phyloP scores from a whole-genome alignment of 2,329 filamentous ascomycete species.

The Metarhizium robertsii region DNA sequence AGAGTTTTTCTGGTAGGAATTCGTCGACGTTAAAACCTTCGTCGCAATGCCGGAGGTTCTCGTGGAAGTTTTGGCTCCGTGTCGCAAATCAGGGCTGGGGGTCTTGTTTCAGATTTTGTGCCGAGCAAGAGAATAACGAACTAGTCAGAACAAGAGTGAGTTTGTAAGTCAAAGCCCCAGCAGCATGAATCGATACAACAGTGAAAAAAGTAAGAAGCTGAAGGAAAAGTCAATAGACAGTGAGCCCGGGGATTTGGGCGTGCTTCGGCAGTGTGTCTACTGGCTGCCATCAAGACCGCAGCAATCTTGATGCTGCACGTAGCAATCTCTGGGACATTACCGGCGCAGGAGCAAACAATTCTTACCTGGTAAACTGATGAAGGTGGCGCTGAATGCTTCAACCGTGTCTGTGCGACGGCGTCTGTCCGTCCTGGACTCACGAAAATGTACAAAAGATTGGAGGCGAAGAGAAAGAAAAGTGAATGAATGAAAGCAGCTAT shows the following conservation, averaged over 20 bases:
- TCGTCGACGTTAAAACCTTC: not conserved
- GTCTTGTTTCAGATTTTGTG: conserved; percentile 4
- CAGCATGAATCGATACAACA: no score
- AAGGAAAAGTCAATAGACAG: not conserved
- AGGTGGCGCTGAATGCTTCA: not conserved
- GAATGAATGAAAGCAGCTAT: not conserved
- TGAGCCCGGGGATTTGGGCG: not conserved
- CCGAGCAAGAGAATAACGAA: not conserved
- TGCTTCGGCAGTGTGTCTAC: not conserved
- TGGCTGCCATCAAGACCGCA: not conserved
- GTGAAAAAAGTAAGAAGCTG: not conserved
- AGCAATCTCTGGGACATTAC: not conserved
- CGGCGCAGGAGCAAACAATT: not conserved
- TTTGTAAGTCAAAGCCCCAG: not conserved
- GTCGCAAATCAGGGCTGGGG: not conserved
- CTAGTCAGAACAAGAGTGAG: not conserved
- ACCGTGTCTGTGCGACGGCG: not conserved
- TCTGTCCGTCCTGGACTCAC: conserved; percentile 1
- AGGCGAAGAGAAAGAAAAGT: not conserved
- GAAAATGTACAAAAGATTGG: not conserved
- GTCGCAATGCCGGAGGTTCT: not conserved
- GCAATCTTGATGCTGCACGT: not conserved
- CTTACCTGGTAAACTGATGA: conserved; percentile 1
- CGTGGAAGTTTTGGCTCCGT: not conserved
- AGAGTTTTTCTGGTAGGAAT: not conserved